Conservation (phyloP, 495 filamentous ascomycete species). For the Podospora sp. region DNA sequence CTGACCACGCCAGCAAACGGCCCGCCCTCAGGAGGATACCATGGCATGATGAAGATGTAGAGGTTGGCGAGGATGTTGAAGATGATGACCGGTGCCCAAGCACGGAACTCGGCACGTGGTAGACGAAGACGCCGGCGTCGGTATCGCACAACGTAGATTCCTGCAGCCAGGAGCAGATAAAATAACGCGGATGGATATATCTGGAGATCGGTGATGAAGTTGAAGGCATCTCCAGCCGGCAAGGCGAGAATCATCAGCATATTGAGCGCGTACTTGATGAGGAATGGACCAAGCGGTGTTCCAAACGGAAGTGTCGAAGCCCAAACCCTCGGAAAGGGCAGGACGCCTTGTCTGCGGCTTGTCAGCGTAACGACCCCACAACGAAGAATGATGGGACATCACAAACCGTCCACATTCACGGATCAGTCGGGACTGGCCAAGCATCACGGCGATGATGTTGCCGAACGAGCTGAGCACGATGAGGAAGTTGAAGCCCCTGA, state of each 20-base stretch:
- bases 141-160: conserved; percentile 56
- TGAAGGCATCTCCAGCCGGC: conserved; percentile 69
- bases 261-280: conserved; percentile 61
- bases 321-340: conserved; percentile 65
- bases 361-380: no score
- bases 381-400: not conserved
- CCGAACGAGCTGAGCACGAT: conserved; percentile 66
- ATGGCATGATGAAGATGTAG: conserved; percentile 64
- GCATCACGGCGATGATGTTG: conserved; percentile 62
- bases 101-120: conserved; percentile 48
- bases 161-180: conserved; percentile 54
- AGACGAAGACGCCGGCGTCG: conserved; percentile 52
- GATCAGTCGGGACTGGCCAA: conserved; percentile 60
- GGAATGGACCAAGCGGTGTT: conserved; percentile 62
- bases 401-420: conserved; percentile 59
- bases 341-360: conserved; percentile 60
- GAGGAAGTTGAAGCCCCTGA: conserved; percentile 60
- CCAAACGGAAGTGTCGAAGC: conserved; percentile 65
- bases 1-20: conserved; percentile 60
- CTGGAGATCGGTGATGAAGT: conserved; percentile 61
- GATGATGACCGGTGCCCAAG: conserved; percentile 56
- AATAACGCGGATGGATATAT: conserved; percentile 59
- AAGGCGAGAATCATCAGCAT: conserved; percentile 67
- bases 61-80: conserved; percentile 59
- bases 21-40: conserved; percentile 64